Base-by-base conservation (phyloP, 371 early-diverging fungal genomes). In the Mucor mucedo region DNA sequence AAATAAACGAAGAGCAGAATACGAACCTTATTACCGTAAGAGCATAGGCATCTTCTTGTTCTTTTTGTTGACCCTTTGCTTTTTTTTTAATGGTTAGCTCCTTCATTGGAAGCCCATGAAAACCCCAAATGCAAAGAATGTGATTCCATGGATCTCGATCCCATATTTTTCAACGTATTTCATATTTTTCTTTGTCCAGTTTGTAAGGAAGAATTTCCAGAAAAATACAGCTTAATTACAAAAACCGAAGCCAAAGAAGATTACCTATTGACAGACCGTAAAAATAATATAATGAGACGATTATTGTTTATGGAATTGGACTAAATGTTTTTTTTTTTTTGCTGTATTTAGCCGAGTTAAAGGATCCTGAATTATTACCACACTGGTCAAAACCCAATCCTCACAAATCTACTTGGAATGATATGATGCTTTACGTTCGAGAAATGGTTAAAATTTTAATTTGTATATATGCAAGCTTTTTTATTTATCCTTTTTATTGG, bases 381-480 rank as follows among this genome's bases (percentile, higher is more conserved):
- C 82, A 83, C 52, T 95, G 94, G 92, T 87, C 89, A 47, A 90
- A 92, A 62, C 93, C 97, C 14, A 98, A 98, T 67, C 98, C 98
- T 27, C 93, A 91, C 65, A 97, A 97, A 63, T 83, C 92, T 0
- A 96, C 93, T 1, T 98, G 93, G 90, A 93, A 93, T 74, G 94
- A 95, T 78, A 98, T 98, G 98, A 87, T 94, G 81, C 77, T 97
- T 14, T 97, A 92, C 68, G 79, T 96, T 30, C 86, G 98, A 28
- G 83, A 84, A 63, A 93, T 95, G 77, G 90, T 88, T 77, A 50
- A 3, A 30, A 10, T 50, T 50, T 50, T 29, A 28, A 30, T 28
- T 3, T 7, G 9, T 16, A 30, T 28, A 30, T 8, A 49, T 27
- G 10, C 7, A 10, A 21, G 4, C 28, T 3, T 50, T 30, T 7